Conservation (phyloP, 78 protist species). For the Polysphondylium violaceum region DNA sequence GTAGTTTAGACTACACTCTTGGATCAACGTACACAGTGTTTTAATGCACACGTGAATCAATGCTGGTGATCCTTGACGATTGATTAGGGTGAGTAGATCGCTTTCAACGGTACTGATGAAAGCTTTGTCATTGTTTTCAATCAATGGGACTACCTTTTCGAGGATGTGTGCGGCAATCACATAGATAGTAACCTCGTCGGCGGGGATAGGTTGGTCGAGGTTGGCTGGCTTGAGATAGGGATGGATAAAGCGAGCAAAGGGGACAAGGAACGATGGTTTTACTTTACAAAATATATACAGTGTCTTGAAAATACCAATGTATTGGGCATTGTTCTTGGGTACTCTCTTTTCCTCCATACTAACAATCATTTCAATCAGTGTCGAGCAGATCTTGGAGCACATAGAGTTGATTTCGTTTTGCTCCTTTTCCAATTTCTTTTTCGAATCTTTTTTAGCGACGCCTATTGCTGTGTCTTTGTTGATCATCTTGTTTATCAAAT, state of each 20-base stretch:
- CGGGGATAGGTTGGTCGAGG: not conserved
- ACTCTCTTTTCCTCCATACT: conserved; percentile 42
- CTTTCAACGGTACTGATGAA: conserved; percentile 9
- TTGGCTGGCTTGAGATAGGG: conserved; percentile 35
- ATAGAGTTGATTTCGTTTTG: not conserved
- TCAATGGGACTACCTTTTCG: conserved; percentile 24
- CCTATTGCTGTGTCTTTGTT: not conserved
- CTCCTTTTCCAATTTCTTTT: conserved; percentile 20
- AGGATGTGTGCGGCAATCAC: conserved; percentile 9
- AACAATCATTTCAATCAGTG: conserved; percentile 51
- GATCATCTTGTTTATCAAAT: conserved; percentile 30
- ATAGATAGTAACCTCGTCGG: not conserved
- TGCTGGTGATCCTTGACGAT: conserved; percentile 26
- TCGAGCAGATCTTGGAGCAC: conserved; percentile 40
- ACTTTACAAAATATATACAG: conserved; percentile 52
- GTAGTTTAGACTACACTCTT: conserved; percentile 24
- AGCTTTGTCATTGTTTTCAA: conserved; percentile 16
- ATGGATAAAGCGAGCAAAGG: conserved; percentile 37
- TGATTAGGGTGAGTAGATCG: conserved; percentile 26
- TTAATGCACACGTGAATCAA: conserved; percentile 23
- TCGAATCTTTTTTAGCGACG: not conserved
- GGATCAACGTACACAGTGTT: conserved; percentile 19
- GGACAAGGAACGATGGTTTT: conserved; percentile 8
- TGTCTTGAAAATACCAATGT: conserved; percentile 43
- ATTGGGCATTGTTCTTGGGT: conserved; percentile 1